Evolutionary conservation across 2,329 filamentous ascomycete species (phyloP).

Genomic region (Aspergillus udagawae): DNA sequence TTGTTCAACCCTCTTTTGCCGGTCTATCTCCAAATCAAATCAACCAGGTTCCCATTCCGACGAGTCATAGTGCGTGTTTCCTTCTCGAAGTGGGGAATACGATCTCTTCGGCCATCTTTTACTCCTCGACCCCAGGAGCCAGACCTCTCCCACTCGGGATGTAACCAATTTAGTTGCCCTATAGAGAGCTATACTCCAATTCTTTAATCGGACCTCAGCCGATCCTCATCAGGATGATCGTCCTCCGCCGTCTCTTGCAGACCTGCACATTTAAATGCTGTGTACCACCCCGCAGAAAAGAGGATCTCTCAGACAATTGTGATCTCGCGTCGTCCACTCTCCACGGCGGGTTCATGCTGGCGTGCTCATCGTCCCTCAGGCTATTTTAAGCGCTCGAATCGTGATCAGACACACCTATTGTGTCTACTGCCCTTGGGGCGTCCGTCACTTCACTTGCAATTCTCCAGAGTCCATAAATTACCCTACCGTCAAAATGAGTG

Average conservation of each 20-base stretch:
- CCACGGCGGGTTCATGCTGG: neutral
- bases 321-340: neutral
- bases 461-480: neutral
- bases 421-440: neutral
- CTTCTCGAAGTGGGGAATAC: neutral
- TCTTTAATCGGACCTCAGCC: neutral
- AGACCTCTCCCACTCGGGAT: constrained; percentile 16
- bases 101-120: neutral
- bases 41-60: neutral
- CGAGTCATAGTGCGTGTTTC: neutral
- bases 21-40: neutral
- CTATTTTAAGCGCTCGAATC: neutral
- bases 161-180: constrained; percentile 17
- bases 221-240: constrained; percentile 2
- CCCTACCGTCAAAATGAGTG: constrained; percentile 26
- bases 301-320: neutral
- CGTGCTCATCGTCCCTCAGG: neutral
- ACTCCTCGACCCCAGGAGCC: neutral
- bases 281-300: neutral
- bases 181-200: neutral
- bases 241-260: neutral
- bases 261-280: neutral
- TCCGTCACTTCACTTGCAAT: neutral
- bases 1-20: neutral
- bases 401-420: neutral